phyloP scores from a whole-genome alignment of 202 grass and related monocot species.

The Hordeum pubiflorum region DNA sequence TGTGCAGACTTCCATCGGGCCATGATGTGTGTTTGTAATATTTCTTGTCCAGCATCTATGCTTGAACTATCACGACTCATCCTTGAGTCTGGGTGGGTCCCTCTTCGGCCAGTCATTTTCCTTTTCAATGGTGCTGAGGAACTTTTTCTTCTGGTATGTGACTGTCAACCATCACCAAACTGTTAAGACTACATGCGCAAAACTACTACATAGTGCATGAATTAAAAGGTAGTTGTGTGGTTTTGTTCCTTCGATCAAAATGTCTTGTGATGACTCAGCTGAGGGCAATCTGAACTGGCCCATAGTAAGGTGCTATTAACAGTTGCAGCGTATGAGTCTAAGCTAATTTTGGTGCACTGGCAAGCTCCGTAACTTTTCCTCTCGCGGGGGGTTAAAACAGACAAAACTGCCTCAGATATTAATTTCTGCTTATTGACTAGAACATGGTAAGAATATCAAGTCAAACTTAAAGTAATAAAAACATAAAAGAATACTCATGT shows the following conservation, averaged over 20 bases:
- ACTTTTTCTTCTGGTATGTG: constrained; percentile 94
- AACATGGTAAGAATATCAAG: background rate
- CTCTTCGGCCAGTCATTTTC: constrained; percentile 85
- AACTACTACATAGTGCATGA: background rate
- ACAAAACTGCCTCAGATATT: background rate
- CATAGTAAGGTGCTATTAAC: background rate
- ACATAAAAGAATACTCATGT: background rate
- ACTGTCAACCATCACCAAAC: constrained; percentile 2
- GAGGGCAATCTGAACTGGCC: background rate
- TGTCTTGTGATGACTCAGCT: background rate
- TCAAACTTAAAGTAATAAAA: background rate
- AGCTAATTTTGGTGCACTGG: background rate
- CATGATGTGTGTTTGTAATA: constrained; percentile 24
- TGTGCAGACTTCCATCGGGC: constrained; percentile 12
- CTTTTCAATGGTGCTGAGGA: constrained; percentile 99
- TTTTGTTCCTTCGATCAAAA: constrained; percentile 6
- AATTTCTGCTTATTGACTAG: constrained; percentile 10
- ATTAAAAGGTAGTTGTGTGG: constrained; percentile 8
- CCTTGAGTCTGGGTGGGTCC: constrained; percentile 84
- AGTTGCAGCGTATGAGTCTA: background rate
- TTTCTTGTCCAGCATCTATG: constrained; percentile 85
- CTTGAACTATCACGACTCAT: constrained; percentile 92
- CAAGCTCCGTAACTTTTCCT: background rate
- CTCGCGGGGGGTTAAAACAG: background rate
- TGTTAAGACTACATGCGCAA: background rate